Base-by-base conservation (phyloP, 495 filamentous ascomycete species). In the Trichoderma orchidacearum region DNA sequence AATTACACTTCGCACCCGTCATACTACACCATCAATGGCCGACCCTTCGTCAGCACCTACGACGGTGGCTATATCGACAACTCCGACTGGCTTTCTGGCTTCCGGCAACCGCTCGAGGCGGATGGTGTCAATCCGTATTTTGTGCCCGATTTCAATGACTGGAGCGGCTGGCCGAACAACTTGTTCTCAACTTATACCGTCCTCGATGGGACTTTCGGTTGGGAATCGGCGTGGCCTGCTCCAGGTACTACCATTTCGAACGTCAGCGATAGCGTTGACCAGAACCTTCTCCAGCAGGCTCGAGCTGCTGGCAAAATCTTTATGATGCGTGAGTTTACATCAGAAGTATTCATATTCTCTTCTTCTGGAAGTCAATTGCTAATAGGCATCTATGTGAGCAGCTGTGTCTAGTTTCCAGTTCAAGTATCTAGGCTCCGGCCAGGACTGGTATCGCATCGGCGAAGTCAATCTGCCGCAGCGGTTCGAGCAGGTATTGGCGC, bases 361-460 rank as follows among this genome's bases (percentile, higher is more conserved):
- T 1, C 8, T 0, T 41, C 21, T 17, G 6, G 1, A 41, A 2
- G 48, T 30, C 28, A 27, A 23, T 34, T 35, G 27, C 15, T 9
- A 5, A 15, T 50, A 8, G 17, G 11, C 6, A 58, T 21, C 51
- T 1, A 28, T 13, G n/a, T 18, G 11, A 31, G 34, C 21, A 68
- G 64, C 60, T 13, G 28, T 36, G 18, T 28, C 53, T n/a, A 56
- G 54, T 28, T 48, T 72, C 0, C 71, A 73, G 50, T 73, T 65
- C 63, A 72, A 74, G 35, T 60, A 72, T 32, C 50, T 63, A 3
- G 9, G 54, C 21, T 12, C 58, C 36, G 56, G 56, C 31, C 41
- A 48, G 27, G 51, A 70, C 45, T 67, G 65, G 61, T 74, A 72
- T 55, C 69, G 70, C 5, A 60, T 61, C 7, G 72, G 72, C 55